phyloP scores from a whole-genome alignment of 805 yeast genomes.

The Ogataea neopini region DNA sequence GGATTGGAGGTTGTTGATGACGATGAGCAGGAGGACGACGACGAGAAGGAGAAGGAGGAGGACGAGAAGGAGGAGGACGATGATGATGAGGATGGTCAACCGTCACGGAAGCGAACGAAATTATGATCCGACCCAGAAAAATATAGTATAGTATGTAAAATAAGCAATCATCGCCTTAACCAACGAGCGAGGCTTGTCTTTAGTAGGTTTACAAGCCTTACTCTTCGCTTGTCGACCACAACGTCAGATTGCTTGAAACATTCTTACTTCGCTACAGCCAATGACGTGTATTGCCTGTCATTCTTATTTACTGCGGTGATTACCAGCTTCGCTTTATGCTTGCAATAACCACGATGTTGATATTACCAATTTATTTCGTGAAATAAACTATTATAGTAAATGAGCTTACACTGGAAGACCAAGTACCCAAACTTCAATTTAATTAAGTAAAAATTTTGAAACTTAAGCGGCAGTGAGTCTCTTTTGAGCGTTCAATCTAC shows the following conservation, averaged over 20 bases:
- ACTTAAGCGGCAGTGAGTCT: conserved; percentile 66
- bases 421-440: conserved; percentile 13
- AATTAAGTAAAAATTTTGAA: conserved; percentile 16
- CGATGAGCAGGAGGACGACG: conserved; percentile 7
- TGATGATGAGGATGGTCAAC: conserved; percentile 8
- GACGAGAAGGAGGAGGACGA: conserved; percentile 6
- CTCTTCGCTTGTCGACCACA: too few species aligned
- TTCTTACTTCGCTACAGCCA: neutral
- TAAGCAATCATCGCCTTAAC: neutral
- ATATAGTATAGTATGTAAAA: neutral
- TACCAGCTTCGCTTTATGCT: too few species aligned
- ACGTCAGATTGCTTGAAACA: too few species aligned
- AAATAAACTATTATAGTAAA: conserved; percentile 13
- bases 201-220: too few species aligned
- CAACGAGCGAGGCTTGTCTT: too few species aligned
- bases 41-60: conserved; percentile 2
- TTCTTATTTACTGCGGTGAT: too few species aligned
- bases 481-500: conserved; percentile 87
- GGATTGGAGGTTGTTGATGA: conserved; percentile 22
- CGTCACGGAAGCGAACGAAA: conserved; percentile 6
- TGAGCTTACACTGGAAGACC: conserved; percentile 8
- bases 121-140: neutral
- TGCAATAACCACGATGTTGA: too few species aligned
- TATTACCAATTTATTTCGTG: conserved; percentile 7
- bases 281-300: too few species aligned